Evolutionary conservation across 192 early-diverging fungal genomes (phyloP), one percentile per base, ranked within the genome.

Genomic region (Coemansia sp.): DNA sequence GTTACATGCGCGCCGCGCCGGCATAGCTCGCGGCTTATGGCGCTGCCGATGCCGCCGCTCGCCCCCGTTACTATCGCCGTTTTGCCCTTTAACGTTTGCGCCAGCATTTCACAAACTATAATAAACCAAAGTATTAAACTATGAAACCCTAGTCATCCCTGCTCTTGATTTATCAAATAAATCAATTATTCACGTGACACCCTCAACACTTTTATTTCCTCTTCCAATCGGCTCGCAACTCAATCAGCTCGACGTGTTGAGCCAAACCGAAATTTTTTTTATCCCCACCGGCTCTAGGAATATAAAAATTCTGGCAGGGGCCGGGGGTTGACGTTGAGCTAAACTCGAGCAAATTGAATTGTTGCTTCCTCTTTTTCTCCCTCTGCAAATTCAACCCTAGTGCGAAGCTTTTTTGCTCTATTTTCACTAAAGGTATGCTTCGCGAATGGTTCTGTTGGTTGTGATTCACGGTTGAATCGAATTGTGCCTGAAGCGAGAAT

Each of bases 11-110:
- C 84, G 2, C 87, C 87, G 2, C 86, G 75, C 6, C 54, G 22
- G 1, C 87, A 85, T 67, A 91, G 89, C 12, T 85, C 80, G 36
- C 78, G 56, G 5, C 87, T 86, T 61, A 85, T 86, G 12, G 88
- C 84, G 4, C 87, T 63, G 7, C 92, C 92, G 59, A 93, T 92
- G 10, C 92, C 92, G 48, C 92, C 86, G 21, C 86, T 88, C 0
- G 89, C 92, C 0, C 92, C 92, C 17, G 90, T 88, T 20, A 93
- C 72, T 12, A 85, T 40, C 42, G 76, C 76, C 37, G 71, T 69
- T 67, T 52, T 69, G 12, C 76, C 75, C 4, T 42, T 59, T 60
- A 78, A n/a, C 57, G 56, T 51, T 28, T 19, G 6, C n/a, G 20
- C 56, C 21, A 44, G 12, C 64, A 65, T 65, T 65, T 22, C 44